phyloP scores from a whole-genome alignment of 208 protist species.

The Trypanosoma platydactyli region DNA sequence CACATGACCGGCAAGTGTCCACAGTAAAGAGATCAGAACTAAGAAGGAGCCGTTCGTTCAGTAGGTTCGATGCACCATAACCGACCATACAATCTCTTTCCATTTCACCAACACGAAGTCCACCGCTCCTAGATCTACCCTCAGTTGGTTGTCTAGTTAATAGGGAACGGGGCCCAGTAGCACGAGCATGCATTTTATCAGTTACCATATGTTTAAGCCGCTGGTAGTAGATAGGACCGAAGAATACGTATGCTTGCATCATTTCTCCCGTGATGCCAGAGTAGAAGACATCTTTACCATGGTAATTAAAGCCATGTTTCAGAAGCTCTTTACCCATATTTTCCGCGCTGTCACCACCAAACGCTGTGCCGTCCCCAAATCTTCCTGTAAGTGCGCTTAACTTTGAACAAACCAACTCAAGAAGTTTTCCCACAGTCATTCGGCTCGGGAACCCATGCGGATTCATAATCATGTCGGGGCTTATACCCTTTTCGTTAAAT shows the following conservation, averaged over 20 bases:
- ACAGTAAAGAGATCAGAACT: slow-evolving; percentile 97
- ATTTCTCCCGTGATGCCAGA: slow-evolving; percentile 98
- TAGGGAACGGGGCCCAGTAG: slow-evolving; percentile 91
- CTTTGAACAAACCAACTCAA: slow-evolving; percentile 99
- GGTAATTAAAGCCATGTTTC: slow-evolving; percentile 96
- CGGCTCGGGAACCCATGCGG: slow-evolving; percentile 99
- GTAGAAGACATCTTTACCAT: slow-evolving; percentile 98
- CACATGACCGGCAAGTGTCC: slow-evolving; percentile 94
- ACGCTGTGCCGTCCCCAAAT: slow-evolving; percentile 96
- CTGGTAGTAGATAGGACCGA: slow-evolving; percentile 99
- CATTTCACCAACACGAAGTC: slow-evolving; percentile 99
- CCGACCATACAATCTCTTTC: slow-evolving; percentile 99
- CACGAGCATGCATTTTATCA: slow-evolving; percentile 99
- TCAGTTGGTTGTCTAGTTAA: slow-evolving; percentile 99
- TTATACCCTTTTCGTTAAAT: slow-evolving; percentile 97
- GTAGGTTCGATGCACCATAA: slow-evolving; percentile 94
- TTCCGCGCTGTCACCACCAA: slow-evolving; percentile 94
- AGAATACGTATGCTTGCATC: slow-evolving; percentile 98
- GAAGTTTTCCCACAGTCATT: slow-evolving; percentile 99
- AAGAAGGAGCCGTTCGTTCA: slow-evolving; percentile 98
- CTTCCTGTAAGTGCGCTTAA: slow-evolving; percentile 89
- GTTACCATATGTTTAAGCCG: slow-evolving; percentile 99
- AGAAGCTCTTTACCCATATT: slow-evolving; percentile 88
- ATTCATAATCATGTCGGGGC: slow-evolving; percentile 99
- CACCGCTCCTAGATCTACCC: slow-evolving; percentile 97